Evolutionary conservation across 1,139 yeast genomes (phyloP).

Genomic region (Nakaseomyces sp.): DNA sequence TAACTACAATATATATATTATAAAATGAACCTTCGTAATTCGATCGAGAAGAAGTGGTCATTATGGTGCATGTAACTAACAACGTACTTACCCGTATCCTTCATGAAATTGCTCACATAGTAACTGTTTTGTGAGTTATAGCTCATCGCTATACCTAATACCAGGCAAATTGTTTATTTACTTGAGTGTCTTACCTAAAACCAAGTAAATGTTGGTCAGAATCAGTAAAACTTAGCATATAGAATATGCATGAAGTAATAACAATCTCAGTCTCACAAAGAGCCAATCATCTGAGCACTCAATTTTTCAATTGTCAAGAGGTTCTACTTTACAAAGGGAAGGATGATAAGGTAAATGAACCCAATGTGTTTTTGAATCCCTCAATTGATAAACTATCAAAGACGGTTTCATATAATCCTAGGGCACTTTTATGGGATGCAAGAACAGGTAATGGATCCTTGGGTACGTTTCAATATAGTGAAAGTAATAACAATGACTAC

Average conservation of each 20-base stretch:
- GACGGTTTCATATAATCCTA: conserved; percentile 62
- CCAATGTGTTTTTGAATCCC: conserved; percentile 39
- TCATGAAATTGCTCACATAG: too few species aligned
- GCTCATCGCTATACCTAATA: too few species aligned
- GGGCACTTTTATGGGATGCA: conserved; percentile 73
- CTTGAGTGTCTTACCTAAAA: too few species aligned
- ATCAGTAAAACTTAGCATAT: too few species aligned
- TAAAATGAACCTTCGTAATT: too few species aligned
- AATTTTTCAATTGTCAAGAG: conserved; percentile 64
- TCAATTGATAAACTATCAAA: conserved; percentile 34
- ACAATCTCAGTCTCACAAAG: conserved; percentile 62
- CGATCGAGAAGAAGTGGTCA: too few species aligned
- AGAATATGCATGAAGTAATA: conserved; percentile 61
- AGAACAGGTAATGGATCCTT: conserved; percentile 57
- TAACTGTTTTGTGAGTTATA: too few species aligned
- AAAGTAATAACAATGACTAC: conserved; percentile 17
- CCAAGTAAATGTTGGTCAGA: too few species aligned
- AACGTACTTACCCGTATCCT: too few species aligned
- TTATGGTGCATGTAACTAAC: too few species aligned
- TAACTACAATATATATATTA: too few species aligned
- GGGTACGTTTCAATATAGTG: conserved; percentile 44
- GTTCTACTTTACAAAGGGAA: conserved; percentile 36
- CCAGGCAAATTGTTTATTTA: too few species aligned
- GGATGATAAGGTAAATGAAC: conserved; percentile 39
- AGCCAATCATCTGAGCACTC: conserved; percentile 68